Evolutionary conservation across 306 rosid genomes (phyloP).

Genomic region (Acmispon strigosus): DNA sequence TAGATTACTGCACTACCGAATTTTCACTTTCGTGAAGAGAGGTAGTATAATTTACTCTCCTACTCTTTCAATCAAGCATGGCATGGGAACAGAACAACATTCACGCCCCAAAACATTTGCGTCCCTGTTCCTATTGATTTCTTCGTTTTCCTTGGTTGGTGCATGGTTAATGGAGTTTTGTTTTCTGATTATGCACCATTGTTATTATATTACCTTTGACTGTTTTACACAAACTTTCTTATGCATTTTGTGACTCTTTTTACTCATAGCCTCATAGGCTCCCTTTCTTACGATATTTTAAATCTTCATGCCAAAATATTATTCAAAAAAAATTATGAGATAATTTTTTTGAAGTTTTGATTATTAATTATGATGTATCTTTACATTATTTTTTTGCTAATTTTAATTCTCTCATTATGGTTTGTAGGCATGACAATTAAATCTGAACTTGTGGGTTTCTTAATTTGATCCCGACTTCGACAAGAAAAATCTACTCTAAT

Average conservation of each 20-base stretch:
- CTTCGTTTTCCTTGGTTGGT: slow-evolving; percentile 3
- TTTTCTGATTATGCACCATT: neutral
- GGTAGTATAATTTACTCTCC: neutral
- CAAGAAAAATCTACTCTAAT: too few relatives aligned
- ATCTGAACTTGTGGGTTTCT: too few relatives aligned
- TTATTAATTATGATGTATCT: too few relatives aligned
- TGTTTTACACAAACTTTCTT: neutral
- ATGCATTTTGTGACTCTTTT: neutral
- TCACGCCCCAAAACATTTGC: neutral
- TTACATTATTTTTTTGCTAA: too few relatives aligned
- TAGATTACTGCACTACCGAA: slow-evolving; percentile 22
- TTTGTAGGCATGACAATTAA: too few relatives aligned
- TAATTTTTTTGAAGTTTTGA: too few relatives aligned
- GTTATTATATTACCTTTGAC: neutral
- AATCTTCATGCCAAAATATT: neutral
- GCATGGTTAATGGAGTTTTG: neutral
- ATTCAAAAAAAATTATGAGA: neutral
- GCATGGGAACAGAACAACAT: neutral
- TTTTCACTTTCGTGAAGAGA: neutral
- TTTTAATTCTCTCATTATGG: too few relatives aligned
- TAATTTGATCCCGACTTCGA: too few relatives aligned
- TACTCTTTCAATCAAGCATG: neutral
- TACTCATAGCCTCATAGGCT: neutral
- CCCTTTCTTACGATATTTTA: neutral
- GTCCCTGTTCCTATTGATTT: neutral